phyloP scores from a whole-genome alignment of 2,329 filamentous ascomycete genomes.

The Acrodontium crateriforme region DNA sequence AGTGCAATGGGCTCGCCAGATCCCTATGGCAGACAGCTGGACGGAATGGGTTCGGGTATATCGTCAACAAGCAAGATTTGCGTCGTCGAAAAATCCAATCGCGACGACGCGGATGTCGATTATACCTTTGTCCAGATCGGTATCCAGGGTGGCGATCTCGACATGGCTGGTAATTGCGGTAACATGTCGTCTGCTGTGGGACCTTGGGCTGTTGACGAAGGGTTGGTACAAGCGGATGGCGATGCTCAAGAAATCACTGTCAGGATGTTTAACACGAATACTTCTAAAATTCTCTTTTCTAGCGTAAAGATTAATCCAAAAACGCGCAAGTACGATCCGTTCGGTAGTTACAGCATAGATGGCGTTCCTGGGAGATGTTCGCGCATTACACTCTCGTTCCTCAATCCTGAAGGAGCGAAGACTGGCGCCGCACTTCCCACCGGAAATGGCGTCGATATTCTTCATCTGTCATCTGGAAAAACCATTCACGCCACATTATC shows the following conservation, averaged over 20 bases:
- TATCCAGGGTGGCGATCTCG: slow-evolving; percentile 45
- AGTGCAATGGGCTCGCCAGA: slow-evolving; percentile 53
- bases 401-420: slow-evolving; percentile 47
- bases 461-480: slow-evolving; percentile 24
- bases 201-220: slow-evolving; percentile 47
- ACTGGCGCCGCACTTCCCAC: slow-evolving; percentile 51
- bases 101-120: slow-evolving; percentile 44
- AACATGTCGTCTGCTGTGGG: slow-evolving; percentile 58
- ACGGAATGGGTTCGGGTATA: slow-evolving; percentile 57
- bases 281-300: slow-evolving; percentile 46
- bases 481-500: slow-evolving; percentile 42
- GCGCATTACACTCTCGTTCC: slow-evolving; percentile 45
- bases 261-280: slow-evolving; percentile 58
- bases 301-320: slow-evolving; percentile 42
- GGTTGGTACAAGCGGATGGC: slow-evolving; percentile 29
- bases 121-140: slow-evolving; percentile 61
- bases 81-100: slow-evolving; percentile 42
- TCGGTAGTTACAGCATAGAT: slow-evolving; percentile 47
- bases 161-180: slow-evolving; percentile 60
- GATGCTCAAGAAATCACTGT: slow-evolving; percentile 31
- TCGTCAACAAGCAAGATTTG: slow-evolving; percentile 60
- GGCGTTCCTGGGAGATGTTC: slow-evolving; percentile 48
- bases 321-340: slow-evolving; percentile 23
- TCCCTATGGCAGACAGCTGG: slow-evolving; percentile 52
- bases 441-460: slow-evolving; percentile 37